Base-by-base conservation (phyloP, 1,284 basidiomycete genomes). In the Polyporus tsugae region DNA sequence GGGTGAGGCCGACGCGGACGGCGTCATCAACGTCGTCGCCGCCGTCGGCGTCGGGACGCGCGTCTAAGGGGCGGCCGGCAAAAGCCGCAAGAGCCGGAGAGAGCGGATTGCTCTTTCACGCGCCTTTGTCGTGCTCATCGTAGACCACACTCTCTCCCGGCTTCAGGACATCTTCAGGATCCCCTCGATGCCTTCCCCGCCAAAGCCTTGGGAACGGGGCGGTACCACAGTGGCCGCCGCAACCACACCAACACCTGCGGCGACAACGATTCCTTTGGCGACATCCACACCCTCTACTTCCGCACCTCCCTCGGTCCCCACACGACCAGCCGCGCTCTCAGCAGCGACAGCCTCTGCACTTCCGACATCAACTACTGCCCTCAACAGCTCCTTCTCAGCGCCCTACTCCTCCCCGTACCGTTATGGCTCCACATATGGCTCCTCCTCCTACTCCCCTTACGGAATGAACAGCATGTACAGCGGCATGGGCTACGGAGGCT, bases 171-270 rank as follows among this genome's bases (percentile, higher is more conserved):
- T 22, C 46, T 49, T 49, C 46, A 49, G 22, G 22, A 49, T 13
- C 42, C 41, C 41, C 46, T 29, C 53, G 33, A 93, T 93, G 91
- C 88, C 86, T 41, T 93, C 93, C 33, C 93, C 93, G 65, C 93
- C 92, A 79, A 95, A 95, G 78, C 93, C 93, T 73, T 95, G 94
- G 93, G 93, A 95, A 78, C 85, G 88, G 73, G 83, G 80, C 52
- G 87, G 87, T 44, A 81, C 73, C 11, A 67, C 82, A 42, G 76
- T 79, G 33, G 79, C 84, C 42, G 74, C 80, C 6, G 9, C 70
- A 4, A n/a, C 72, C 15, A 46, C 80, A n/a, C 70, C 80, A 6
- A 38, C 80, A 33, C 41, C 65, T 5, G 42, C 78, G 2, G 13
- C 62, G 5, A 33, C 72, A n/a, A 29, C 73, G 19, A 39, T 71